Conservation (phyloP, 169 alveolate species). For the Theileria orientalis region DNA sequence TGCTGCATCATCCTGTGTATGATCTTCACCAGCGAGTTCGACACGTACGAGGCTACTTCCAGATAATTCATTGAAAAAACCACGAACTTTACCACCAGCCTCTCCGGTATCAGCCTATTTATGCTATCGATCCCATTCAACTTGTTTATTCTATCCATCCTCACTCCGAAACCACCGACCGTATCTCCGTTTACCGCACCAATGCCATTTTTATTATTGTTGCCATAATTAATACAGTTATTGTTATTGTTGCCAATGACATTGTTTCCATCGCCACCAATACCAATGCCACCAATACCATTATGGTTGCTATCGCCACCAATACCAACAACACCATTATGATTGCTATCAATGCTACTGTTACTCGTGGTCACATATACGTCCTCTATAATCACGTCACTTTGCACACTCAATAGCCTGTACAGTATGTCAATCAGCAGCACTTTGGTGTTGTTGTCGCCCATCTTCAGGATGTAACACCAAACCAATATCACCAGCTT, state of each 20-base stretch:
- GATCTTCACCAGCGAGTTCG: conserved; percentile 45
- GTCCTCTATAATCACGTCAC: not conserved
- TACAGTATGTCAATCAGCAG: not conserved
- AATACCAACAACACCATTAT: no score
- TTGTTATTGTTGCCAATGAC: no score
- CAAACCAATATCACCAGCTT: conserved; percentile 41
- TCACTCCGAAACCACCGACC: not conserved
- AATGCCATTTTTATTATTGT: no score
- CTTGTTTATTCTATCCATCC: not conserved
- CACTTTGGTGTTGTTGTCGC: not conserved
- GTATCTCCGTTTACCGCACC: not conserved
- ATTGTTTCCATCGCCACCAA: no score
- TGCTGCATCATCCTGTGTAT: conserved; percentile 46
- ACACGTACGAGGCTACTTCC: conserved; percentile 36
- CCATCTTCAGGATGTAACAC: conserved; percentile 36
- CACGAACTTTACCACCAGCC: conserved; percentile 29
- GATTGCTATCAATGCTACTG: no score
- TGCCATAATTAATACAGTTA: no score
- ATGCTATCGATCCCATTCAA: conserved; percentile 18
- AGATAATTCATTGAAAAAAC: conserved; percentile 44
- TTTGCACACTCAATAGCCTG: not conserved
- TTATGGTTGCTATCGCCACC: no score
- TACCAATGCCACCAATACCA: no score
- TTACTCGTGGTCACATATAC: no score
- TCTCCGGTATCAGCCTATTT: conserved; percentile 41